A percentile compares a stretch with the other conserved stretches of the same genome.
These are phyloP conservation scores for Mucor circinelloides DNA, from an alignment of 371 early-diverging fungal genomes.

Conservation along the genomic window DNA sequence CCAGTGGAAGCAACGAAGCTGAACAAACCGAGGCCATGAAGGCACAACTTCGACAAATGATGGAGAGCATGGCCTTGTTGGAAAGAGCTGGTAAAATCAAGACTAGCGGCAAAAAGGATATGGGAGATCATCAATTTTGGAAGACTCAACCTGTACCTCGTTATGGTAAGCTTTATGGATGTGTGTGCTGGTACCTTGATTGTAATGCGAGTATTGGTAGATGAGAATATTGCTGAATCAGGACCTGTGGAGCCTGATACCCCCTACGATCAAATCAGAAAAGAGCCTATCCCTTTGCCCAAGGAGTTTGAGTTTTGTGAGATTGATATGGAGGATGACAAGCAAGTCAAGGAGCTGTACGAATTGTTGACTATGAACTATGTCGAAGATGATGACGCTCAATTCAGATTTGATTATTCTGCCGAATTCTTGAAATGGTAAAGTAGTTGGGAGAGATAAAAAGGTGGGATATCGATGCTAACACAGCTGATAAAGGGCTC, in stretches of 20 bases:
- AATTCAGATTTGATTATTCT: conserved; percentile 96
- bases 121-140: conserved; percentile 90
- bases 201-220: conserved; percentile 29
- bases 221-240: conserved; percentile 68
- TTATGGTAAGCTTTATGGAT: conserved; percentile 46
- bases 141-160: conserved; percentile 94
- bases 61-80: conserved; percentile 41
- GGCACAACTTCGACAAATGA: conserved; percentile 37
- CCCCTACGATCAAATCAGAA: conserved; percentile 76
- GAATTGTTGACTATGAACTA: conserved; percentile 88
- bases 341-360: conserved; percentile 85
- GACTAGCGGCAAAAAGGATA: conserved; percentile 41
- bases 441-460: neutral
- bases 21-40: conserved; percentile 32
- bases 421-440: conserved; percentile 90
- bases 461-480: neutral
- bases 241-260: conserved; percentile 86
- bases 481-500: conserved; percentile 62
- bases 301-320: conserved; percentile 88
- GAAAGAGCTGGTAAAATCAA: conserved; percentile 31
- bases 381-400: conserved; percentile 94
- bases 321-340: conserved; percentile 80
- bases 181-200: neutral
- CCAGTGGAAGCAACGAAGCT: neutral
- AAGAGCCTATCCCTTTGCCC: conserved; percentile 85